Base-by-base conservation (phyloP, 352 stramenopile species). In the Phytophthora ramorum region DNA sequence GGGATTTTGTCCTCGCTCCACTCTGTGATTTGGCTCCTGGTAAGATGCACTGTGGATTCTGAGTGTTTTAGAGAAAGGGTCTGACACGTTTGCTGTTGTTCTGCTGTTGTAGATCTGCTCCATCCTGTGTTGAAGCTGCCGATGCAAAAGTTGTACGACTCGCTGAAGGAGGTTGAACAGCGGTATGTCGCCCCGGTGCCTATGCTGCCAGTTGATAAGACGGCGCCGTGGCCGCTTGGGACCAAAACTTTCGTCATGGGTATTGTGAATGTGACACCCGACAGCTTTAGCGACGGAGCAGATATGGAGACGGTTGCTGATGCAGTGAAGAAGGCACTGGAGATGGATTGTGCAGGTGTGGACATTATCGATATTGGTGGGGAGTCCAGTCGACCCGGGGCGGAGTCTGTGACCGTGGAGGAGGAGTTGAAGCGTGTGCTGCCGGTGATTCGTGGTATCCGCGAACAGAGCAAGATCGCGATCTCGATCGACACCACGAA, bases 401-500 rank as follows among this genome's bases (percentile, higher is more conserved):
- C 97, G 0, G 72, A 83, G 9, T 59, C 89, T 13, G 85, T 99
- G 38, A 74, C 73, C 0, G 57, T 95, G 8, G 84, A 98, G 12
- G 85, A 98, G 52, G 97, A 99, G 68, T 73, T 99, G 2, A 52
- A 65, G 12, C 84, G 98, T 4, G 84, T 95, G 6, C 58, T 99
- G n/a, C 97, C 97, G 1, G 90, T 99, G 16, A 98, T 99, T 65
- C 51, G 83, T 54, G 81, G 69, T 4, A 93, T 99, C 58, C 89
- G 95, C 10, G 78, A 73, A 12, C 64, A 76, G 22, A 90, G 78
- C 51, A 47, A 71, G 13, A 74, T 98, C 41, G 71, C 87, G 1
- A 98, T 99, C 71, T 99, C 95, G 0, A 98, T 99, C 58, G 98
- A 99, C 78, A 99, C 98, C 16, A 89, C 95, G 1, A 96, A 99